Percentiles rank a stretch among this genome's conserved stretches.
phyloP scores from a whole-genome alignment of 148 eudicot genomes.

The Persicaria tinctoria region DNA sequence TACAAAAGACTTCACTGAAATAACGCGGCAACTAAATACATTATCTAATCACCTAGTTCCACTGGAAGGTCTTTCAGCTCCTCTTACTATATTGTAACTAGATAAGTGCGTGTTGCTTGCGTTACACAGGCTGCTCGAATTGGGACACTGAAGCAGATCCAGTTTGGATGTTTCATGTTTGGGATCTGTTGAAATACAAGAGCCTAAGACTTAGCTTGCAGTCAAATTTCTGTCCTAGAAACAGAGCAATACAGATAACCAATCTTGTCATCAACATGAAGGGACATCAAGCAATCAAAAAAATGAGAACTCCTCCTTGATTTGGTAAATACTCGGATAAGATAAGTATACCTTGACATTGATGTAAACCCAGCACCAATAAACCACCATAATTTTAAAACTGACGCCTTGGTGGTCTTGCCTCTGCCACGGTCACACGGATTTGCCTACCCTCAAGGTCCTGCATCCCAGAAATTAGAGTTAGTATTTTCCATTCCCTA shows the following conservation, averaged over 20 bases:
- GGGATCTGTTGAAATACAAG: background rate
- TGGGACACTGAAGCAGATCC: background rate
- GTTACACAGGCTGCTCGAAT: background rate
- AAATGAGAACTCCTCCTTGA: background rate
- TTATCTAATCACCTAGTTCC: background rate
- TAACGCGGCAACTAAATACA: slow-evolving; percentile 5
- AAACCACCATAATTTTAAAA: slow-evolving; percentile 23
- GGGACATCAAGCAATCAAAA: background rate
- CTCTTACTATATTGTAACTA: background rate
- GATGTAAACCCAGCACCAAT: background rate
- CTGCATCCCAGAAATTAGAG: slow-evolving; percentile 25
- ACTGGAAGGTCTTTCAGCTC: background rate
- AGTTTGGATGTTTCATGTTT: background rate
- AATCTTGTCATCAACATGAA: background rate
- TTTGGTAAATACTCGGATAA: background rate
- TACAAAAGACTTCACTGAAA: background rate
- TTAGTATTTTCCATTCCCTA: no score
- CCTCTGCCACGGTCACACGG: slow-evolving; percentile 75
- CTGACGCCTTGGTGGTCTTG: slow-evolving; percentile 56
- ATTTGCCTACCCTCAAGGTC: slow-evolving; percentile 76
- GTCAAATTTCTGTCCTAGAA: background rate
- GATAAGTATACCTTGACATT: background rate
- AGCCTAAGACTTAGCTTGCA: slow-evolving; percentile 4
- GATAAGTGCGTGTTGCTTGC: background rate
- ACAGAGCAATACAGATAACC: background rate